phyloP scores from a whole-genome alignment of 1,284 basidiomycete species.

The Pyrrhoderma lamaoense region DNA sequence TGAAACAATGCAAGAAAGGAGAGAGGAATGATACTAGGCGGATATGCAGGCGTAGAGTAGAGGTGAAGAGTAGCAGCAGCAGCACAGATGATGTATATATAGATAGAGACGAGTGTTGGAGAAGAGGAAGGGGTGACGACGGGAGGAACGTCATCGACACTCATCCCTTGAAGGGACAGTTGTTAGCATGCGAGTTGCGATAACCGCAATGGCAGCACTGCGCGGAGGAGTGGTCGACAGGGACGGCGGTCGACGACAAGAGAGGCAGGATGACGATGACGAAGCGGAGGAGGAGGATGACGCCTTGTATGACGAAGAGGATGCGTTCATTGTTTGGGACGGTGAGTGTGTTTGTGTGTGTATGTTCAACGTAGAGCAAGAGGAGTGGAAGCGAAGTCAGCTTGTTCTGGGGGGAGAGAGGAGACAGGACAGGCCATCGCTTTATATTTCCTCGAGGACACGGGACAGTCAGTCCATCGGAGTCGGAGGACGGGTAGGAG shows the following conservation, averaged over 20 bases:
- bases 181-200: slow-evolving; percentile 57
- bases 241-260: neutral
- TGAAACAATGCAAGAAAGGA: neutral
- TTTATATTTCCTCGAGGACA: slow-evolving; percentile 1
- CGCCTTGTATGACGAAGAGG: neutral
- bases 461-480: too few species aligned
- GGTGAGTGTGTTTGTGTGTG: neutral
- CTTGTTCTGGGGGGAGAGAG: neutral
- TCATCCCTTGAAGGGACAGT: slow-evolving; percentile 52
- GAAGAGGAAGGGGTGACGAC: too few species aligned
- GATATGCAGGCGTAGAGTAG: neutral
- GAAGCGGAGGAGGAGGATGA: neutral
- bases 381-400: neutral
- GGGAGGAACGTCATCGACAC: neutral
- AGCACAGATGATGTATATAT: too few species aligned
- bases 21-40: neutral
- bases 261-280: neutral
- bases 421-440: neutral
- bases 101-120: too few species aligned
- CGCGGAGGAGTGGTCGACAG: slow-evolving; percentile 39
- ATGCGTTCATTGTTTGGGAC: neutral
- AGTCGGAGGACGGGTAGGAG: too few species aligned
- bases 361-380: slow-evolving; percentile 2
- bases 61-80: too few species aligned
- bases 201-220: slow-evolving; percentile 73